Evolutionary conservation across 2,329 filamentous ascomycete genomes (phyloP).

Genomic region (Colletotrichum tabaci): DNA sequence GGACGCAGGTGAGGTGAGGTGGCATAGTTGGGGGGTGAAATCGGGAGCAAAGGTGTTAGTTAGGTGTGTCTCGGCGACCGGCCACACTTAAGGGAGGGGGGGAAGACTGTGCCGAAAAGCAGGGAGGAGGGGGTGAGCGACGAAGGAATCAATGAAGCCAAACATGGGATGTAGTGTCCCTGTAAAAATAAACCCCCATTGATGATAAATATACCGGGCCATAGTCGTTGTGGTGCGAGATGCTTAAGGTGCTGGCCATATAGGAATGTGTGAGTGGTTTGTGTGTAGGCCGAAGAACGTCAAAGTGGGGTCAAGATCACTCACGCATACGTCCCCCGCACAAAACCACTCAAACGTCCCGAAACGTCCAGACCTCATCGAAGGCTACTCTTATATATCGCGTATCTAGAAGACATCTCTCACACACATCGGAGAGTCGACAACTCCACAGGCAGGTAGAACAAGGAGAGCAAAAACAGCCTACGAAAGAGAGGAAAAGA

Average conservation of each 20-base stretch:
- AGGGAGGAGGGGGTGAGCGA: neutral
- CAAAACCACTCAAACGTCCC: too few relatives aligned
- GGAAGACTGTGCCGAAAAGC: neutral
- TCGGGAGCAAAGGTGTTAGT: neutral
- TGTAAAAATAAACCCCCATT: constrained; percentile 20
- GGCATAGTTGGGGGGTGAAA: too few relatives aligned
- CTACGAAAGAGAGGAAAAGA: neutral
- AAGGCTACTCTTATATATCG: too few relatives aligned
- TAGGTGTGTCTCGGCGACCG: constrained; percentile 2
- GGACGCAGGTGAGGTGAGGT: neutral
- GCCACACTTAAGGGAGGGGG: neutral
- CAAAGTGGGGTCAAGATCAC: too few relatives aligned
- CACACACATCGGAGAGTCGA: too few relatives aligned
- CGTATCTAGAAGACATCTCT: too few relatives aligned
- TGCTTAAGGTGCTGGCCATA: too few relatives aligned
- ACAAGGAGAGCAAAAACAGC: neutral
- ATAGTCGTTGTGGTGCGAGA: neutral
- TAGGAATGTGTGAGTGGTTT: too few relatives aligned
- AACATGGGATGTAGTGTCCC: neutral
- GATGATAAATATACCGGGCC: constrained; percentile 1
- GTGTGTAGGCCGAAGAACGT: too few relatives aligned
- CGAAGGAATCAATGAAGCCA: constrained; percentile 13
- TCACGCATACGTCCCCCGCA: too few relatives aligned
- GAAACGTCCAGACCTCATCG: too few relatives aligned
- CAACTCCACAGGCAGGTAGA: neutral